These are phyloP conservation scores for Boletus rex-veris DNA, from an alignment of 768 basidiomycete genomes.

Conservation along the genomic window DNA sequence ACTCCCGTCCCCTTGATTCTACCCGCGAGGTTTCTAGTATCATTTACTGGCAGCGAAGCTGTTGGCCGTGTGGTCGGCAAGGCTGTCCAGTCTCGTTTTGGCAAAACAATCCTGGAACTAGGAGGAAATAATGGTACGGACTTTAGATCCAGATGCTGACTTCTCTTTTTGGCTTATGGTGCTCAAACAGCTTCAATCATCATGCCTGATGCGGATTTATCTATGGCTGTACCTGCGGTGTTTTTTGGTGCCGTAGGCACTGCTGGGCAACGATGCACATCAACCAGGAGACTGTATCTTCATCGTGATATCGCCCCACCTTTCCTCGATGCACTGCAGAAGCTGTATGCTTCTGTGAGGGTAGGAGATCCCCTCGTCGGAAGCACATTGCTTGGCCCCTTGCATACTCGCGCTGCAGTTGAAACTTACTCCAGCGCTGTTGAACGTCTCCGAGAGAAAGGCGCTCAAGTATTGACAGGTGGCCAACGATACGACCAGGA, in stretches of 20 bases:
- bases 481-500: conserved; percentile 52
- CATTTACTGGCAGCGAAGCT: conserved; percentile 91
- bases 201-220: conserved; percentile 90
- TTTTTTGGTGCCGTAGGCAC: conserved; percentile 94
- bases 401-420: conserved; percentile 74
- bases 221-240: conserved; percentile 83
- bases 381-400: conserved; percentile 77
- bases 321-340: conserved; percentile 73
- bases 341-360: conserved; percentile 64
- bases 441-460: conserved; percentile 53
- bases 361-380: conserved; percentile 84
- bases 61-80: conserved; percentile 88
- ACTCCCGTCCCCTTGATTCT: background rate
- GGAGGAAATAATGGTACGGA: conserved; percentile 90
- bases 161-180: conserved; percentile 15
- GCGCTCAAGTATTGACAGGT: conserved; percentile 77
- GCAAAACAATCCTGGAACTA: conserved; percentile 85
- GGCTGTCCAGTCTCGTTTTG: conserved; percentile 82
- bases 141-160: conserved; percentile 15
- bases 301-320: conserved; percentile 74
- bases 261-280: conserved; percentile 76
- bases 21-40: conserved; percentile 49
- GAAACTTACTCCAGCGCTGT: conserved; percentile 62
- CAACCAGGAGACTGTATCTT: conserved; percentile 86
- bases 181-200: conserved; percentile 71